Base-by-base conservation (phyloP, 2,329 filamentous ascomycete genomes). In the Fusarium nisikadoi region DNA sequence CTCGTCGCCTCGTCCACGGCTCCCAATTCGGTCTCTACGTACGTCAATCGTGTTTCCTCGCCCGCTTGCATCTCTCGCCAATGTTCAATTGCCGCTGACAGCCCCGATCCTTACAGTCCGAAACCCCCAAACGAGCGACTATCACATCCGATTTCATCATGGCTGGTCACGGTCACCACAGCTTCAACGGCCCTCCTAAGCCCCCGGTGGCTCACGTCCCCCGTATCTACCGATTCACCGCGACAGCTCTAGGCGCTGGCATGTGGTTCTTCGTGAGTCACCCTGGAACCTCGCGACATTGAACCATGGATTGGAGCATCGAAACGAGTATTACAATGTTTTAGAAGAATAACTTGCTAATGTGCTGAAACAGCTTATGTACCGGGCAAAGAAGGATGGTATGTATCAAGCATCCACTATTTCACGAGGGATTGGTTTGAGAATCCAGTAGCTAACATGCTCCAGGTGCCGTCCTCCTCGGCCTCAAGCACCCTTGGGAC, bases 201-300 rank as follows among this genome's bases (percentile, higher is more conserved):
- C 82, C 82, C 56, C 83, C 83, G 3, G 78, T 83, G 76, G 85
- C 87, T 72, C 86, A 87, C 74, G 86, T 87, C 70, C 84, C 85
- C 42, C 82, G 83, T 55, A 80, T 97, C 74, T 97, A 98, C 86
- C 90, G 94, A 81, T 92, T 95, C 83, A 89, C 91, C 65, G 95
- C 93, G 50, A 98, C 94, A 47, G 93, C 92, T 70, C 87, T 99
- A 71, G 93, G 94, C 76, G 96, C 96, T 61, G 93, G 93, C 85
- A 99, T 98, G 96, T 99, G 96, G 96, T 98, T 99, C 85, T 99
- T 96, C 83, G 95, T 98, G 89, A 80, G 92, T 86, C 43, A 16
- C 11, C 23, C 59, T 8, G 8, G 17, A 33, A 39, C 9, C 50
- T 19, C 36, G 12, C 27, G 27, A 41, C 33, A 55, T 23, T 31